Base-by-base conservation (phyloP, 306 rosid species). In the Alnus glutinosa region DNA sequence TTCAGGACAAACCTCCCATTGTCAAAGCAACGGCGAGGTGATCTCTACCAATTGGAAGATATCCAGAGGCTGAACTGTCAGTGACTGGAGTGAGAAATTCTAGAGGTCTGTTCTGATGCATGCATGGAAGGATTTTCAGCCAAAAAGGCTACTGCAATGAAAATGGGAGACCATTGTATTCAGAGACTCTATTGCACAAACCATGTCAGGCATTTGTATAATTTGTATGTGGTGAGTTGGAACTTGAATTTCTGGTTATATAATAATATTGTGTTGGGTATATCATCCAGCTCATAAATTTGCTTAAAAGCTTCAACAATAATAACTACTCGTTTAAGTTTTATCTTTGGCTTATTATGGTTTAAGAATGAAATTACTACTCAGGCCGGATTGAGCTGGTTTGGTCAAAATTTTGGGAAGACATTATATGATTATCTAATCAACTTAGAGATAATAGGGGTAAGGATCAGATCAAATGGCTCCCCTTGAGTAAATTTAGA, bases 11-110 rank as follows among this genome's bases (percentile, higher is more conserved):
- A 55, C 75, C 93, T 95, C 59, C 98, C 99, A 14, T 70, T 95
- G 68, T 89, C 80, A 71, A 93, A 90, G 86, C 99, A 95, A 81
- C 87, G 89, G 50, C 91, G 99, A 42, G 99, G 99, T 32, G 99
- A 95, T 86, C 96, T 95, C 73, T 95, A 95, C 90, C 98, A 93
- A 85, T 82, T 95, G 89, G 96, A 88, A 42, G 99, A 96, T 89
- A 78, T 88, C 79, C 89, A 89, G 84, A 90, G 98, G 87, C 78
- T 86, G 88, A 86, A 87, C 78, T 87, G 95, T 54, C 74, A 81
- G 71, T 92, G 85, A 89, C n/a, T 63, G 67, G 54, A 81, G 72
- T 58, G 12, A 46, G 71, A 63, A 32, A 51, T 50, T n/a, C 42
- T 10, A 1, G 44, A 64, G 30, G 42, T 15, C 9, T 78, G 75